Evolutionary conservation across 306 rosid genomes (phyloP).

Genomic region (Spatholobus suberectus): DNA sequence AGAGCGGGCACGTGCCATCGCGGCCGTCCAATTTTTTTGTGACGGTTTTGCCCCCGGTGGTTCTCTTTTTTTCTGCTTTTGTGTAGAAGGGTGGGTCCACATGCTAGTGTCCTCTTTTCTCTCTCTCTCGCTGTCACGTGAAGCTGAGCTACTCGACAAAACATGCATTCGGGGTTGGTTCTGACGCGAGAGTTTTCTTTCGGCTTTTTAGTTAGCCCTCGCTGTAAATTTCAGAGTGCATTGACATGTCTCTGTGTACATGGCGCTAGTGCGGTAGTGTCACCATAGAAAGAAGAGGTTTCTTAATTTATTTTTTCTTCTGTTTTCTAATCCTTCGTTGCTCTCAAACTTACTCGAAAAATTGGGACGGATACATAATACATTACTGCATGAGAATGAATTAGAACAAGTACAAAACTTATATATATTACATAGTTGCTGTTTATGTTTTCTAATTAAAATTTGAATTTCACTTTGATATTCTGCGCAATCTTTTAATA

Average conservation of each 20-base stretch:
- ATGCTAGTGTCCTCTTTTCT: neutral
- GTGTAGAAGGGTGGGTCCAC: conserved; percentile 37
- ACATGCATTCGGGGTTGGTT: conserved; percentile 45
- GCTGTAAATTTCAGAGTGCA: conserved; percentile 56
- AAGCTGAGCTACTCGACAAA: conserved; percentile 71
- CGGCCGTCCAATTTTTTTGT: conserved; percentile 44
- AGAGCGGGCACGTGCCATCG: conserved; percentile 51
- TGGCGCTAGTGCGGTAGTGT: neutral
- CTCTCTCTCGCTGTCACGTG: conserved; percentile 63
- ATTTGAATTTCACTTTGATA: too few relatives aligned
- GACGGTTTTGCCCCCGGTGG: conserved; percentile 61
- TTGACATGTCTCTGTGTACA: conserved; percentile 37
- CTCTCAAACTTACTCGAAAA: too few relatives aligned
- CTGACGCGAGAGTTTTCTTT: conserved; percentile 41
- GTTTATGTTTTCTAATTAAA: too few relatives aligned
- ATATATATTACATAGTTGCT: too few relatives aligned
- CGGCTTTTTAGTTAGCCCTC: conserved; percentile 47
- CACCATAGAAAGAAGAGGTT: neutral
- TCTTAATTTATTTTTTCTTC: neutral
- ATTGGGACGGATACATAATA: too few relatives aligned
- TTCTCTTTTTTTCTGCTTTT: conserved; percentile 33
- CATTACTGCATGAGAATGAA: neutral
- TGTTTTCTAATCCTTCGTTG: neutral
- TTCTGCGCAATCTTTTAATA: too few relatives aligned
- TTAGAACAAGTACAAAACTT: too few relatives aligned